Evolutionary conservation across 148 eudicot species (phyloP), one percentile per base, ranked within the genome.

Genomic region (Heliamphora exappendiculata): DNA sequence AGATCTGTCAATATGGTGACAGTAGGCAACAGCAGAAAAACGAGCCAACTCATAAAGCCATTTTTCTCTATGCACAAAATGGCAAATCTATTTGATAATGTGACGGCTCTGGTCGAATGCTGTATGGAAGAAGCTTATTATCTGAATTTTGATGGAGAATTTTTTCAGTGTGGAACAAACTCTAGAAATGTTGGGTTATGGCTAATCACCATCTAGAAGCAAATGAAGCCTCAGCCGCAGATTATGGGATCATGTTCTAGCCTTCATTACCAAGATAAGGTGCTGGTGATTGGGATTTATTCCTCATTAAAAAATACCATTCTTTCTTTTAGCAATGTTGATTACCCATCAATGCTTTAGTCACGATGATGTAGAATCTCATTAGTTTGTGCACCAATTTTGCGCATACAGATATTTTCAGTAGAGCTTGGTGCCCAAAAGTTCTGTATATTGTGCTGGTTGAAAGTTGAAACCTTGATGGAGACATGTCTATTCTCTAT

Each of bases 211-310:
- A 20, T 36, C 24, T 16, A 10, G 5, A 66, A 19, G 26, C 2
- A 36, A 36, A n/a, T 17, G 47, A 66, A 66, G 28, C 70, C 70
- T 66, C 49, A 24, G 13, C 44, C 8, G 28, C 11, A 9, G 45
- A 39, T 66, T 66, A 7, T 7, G 47, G 26, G 44, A 39, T 33
- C 26, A 39, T 49, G 20, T 3, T 66, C 70, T 20, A n/a, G 12
- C 37, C 47, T 39, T 66, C 70, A 26, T 17, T 66, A 66, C 47
- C 68, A 19, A 64, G 22, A 19, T 66, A 36, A 37, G 70, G 37
- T 66, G 70, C 24, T 39, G 47, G 24, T 66, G 70, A 39, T 31
- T 37, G 70, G 47, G 44, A 66, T 66, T 39, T 66, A n/a, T 66
- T 66, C 70, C 47, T n/a, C 68, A 7, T 17, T 20, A 13, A 10